Evolutionary conservation across 306 rosid species (phyloP), one percentile per base, ranked within the genome.

Genomic region (Begonia masoniana): DNA sequence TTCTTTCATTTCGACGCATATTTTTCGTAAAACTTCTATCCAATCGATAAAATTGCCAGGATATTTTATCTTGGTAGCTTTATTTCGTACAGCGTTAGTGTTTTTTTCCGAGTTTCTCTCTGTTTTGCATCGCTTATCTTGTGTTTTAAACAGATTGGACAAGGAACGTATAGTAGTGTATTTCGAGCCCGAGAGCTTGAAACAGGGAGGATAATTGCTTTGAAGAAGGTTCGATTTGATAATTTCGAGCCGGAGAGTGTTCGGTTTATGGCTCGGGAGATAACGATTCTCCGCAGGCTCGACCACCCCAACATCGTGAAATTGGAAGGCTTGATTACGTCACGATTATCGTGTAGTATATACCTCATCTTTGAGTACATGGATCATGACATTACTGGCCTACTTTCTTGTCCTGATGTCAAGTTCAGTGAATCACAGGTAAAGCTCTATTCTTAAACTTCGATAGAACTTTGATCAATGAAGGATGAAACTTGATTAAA

Each of bases 201-300:
- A 63, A 92, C 87, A 0, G 95, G 99, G 69, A 81, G 68, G 88
- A 76, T 86, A 53, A 95, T 86, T 54, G 99, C 99, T 41, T 39
- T 92, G 72, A 92, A 92, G 96, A 92, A 92, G 78, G 99, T 92
- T 50, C 79, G 99, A 58, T 92, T 92, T 52, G 99, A 92, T 65
- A 92, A 86, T 66, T 92, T 83, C 59, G 99, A 92, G 77, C 96
- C 95, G 1, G 99, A 92, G 65, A 92, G 99, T 64, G 99, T 92
- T 9, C 60, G 96, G 62, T 92, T 92, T 61, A 92, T 92, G 99
- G 96, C 99, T 3, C 71, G 99, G 57, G 99, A 92, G 62, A 83
- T 92, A 45, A 39, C 75, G 82, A 86, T 92, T 71, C 88, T 92
- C 10, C 83, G 99, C 68, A 79, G 81, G 84, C 96, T 92, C 58